Evolutionary conservation across 2,329 filamentous ascomycete genomes (phyloP), one percentile per base, ranked within the genome.

Genomic region (Calonectria multiphialidica): DNA sequence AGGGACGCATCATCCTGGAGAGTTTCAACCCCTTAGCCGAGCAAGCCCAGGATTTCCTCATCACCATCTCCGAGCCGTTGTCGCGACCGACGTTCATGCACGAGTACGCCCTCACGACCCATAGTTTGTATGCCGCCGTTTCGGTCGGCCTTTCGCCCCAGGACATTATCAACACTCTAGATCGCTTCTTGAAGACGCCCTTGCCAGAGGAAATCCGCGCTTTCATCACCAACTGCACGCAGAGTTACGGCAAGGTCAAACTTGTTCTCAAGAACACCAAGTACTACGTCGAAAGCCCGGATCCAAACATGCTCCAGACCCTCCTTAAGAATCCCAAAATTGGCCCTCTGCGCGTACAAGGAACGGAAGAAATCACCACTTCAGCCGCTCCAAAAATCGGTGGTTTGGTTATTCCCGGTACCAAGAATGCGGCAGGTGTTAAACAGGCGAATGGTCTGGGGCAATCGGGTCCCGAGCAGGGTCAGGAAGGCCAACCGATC

Each of bases 211-310:
- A 92, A 59, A 94, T 98, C 73, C 90, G 92, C 73, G 87, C 91
- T 10, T 98, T 96, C 82, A 96, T 96, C 76, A 86, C 84, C 30
- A 92, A 92, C 72, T 97, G 95, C 74, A 98, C 95, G 7, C 92
- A 94, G 75, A 97, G 94, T 65, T 98, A 97, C 81, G 97, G 97
- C 75, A 98, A 98, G 84, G 95, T 98, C 68, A 97, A 98, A 83
- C 90, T 98, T 66, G 97, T 98, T 53, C 84, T 98, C 74, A 98
- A 98, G 83, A 94, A 98, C 79, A 98, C 96, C 74, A 94, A 95
- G 76, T 98, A 98, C 83, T 98, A 94, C 78, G 92, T 98, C 73
- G 97, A 99, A 84, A 98, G 94, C 79, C 93, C 94, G 23, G 96
- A 98, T 82, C 93, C 95, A 15, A 89, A 92, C 13, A 94, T 98